Conservation (phyloP, 345 rosid species). For the Eutrema heterophyllum region DNA sequence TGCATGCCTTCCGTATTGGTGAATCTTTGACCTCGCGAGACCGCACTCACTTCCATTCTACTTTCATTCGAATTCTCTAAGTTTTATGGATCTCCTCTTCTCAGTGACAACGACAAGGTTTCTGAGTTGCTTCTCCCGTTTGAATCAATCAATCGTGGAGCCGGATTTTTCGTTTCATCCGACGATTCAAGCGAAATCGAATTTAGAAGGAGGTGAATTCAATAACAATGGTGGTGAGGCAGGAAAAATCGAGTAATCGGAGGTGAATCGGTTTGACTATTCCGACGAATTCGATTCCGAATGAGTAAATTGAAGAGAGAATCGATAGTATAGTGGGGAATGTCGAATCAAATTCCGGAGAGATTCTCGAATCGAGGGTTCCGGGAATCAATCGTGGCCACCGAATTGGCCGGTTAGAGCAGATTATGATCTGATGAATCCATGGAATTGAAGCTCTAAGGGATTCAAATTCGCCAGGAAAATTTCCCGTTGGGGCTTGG, state of each 20-base stretch:
- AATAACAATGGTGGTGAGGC: conserved; percentile 12
- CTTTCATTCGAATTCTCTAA: conserved; percentile 30
- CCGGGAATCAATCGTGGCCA: neutral
- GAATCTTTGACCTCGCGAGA: no score
- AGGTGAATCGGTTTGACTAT: neutral
- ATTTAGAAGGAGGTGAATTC: conserved; percentile 30
- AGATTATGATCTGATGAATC: conserved; percentile 23
- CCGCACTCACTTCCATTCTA: no score
- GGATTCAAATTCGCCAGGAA: conserved; percentile 36
- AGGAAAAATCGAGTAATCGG: conserved; percentile 34
- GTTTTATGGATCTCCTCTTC: conserved; percentile 36
- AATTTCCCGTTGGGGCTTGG: conserved; percentile 35
- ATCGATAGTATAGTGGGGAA: conserved; percentile 81
- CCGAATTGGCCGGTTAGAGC: conserved; percentile 18
- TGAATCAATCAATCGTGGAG: conserved; percentile 49
- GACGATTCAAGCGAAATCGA: conserved; percentile 32
- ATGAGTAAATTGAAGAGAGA: conserved; percentile 63
- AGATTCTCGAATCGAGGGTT: conserved; percentile 3
- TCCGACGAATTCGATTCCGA: conserved; percentile 67
- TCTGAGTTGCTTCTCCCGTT: conserved; percentile 54
- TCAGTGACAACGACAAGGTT: conserved; percentile 42
- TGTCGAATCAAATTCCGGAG: conserved; percentile 12
- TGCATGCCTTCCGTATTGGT: no score
- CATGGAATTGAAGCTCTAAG: conserved; percentile 35
- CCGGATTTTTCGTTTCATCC: conserved; percentile 53